Percentiles rank a stretch among this genome's conserved stretches.
phyloP scores from a whole-genome alignment of 139 green algal species.

The Chlorella sp. region DNA sequence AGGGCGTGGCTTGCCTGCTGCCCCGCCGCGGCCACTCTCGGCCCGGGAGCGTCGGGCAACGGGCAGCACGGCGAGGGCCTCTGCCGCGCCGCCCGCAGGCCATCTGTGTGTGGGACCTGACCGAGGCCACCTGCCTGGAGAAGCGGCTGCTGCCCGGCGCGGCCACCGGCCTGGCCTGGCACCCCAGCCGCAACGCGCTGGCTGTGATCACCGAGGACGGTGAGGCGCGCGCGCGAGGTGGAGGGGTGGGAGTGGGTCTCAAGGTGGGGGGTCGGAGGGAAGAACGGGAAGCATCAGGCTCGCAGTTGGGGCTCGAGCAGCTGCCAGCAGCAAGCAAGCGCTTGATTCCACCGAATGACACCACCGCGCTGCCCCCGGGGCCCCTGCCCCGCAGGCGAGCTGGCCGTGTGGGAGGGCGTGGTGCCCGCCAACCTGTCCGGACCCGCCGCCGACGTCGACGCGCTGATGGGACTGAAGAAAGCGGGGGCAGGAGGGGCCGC shows the following conservation, averaged over 20 bases:
- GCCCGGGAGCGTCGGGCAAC: no score
- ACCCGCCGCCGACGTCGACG: constrained; percentile 39
- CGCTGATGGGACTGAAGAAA: constrained; percentile 1
- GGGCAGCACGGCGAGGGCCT: no score
- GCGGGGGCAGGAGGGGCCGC: background rate
- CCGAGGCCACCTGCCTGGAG: constrained; percentile 21
- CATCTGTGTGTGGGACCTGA: constrained; percentile 76
- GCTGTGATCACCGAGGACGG: constrained; percentile 60
- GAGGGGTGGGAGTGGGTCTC: no score
- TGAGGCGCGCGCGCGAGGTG: background rate
- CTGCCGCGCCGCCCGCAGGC: no score
- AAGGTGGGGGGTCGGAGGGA: no score
- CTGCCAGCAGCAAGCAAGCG: no score
- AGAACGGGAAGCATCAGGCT: no score
- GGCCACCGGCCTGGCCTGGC: constrained; percentile 68
- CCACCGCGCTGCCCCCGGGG: no score
- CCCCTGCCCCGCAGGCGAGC: constrained; percentile 39
- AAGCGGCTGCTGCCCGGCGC: constrained; percentile 11
- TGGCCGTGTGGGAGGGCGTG: constrained; percentile 60
- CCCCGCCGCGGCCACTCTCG: no score
- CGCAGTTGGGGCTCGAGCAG: no score
- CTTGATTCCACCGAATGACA: no score
- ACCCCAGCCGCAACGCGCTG: constrained; percentile 68
- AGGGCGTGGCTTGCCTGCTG: no score
- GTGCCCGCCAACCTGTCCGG: constrained; percentile 54